Evolutionary conservation across 495 filamentous ascomycete species (phyloP), one percentile per base, ranked within the genome.

Genomic region (Apiosordaria backusii): DNA sequence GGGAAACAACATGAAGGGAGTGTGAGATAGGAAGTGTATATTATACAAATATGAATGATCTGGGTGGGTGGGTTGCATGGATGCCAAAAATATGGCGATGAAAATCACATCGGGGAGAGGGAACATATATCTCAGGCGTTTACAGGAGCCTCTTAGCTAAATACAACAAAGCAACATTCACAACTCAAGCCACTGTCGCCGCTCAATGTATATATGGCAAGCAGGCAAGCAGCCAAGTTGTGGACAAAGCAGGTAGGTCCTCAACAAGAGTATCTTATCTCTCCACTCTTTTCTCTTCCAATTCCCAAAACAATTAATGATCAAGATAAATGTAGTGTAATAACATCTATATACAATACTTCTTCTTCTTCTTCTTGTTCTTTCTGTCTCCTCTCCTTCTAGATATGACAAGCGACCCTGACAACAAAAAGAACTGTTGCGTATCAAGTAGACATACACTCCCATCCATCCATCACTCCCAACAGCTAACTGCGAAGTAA

Each of bases 181-280:
- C 50, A 61, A 61, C 45, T 19, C 61, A 60, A 52, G 5, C 16
- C n/a, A n/a, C n/a, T n/a, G n/a, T n/a, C n/a, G n/a, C n/a, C n/a
- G n/a, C n/a, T n/a, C n/a, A n/a, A n/a, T n/a, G n/a, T n/a, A n/a
- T n/a, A n/a, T n/a, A n/a, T n/a, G n/a, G n/a, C n/a, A n/a, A n/a
- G n/a, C n/a, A n/a, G n/a, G n/a, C n/a, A n/a, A n/a, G n/a, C n/a
- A n/a, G n/a, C n/a, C n/a, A n/a, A n/a, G n/a, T n/a, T n/a, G n/a
- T n/a, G n/a, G n/a, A n/a, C n/a, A n/a, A n/a, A n/a, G n/a, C n/a
- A n/a, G n/a, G n/a, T n/a, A n/a, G n/a, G n/a, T n/a, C n/a, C n/a
- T n/a, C n/a, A n/a, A n/a, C n/a, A n/a, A n/a, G n/a, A n/a, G n/a
- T n/a, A n/a, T n/a, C n/a, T n/a, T n/a, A n/a, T n/a, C n/a, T n/a